Evolutionary conservation across 73 alveolate species (phyloP).

Genomic region (Stentor coeruleus): DNA sequence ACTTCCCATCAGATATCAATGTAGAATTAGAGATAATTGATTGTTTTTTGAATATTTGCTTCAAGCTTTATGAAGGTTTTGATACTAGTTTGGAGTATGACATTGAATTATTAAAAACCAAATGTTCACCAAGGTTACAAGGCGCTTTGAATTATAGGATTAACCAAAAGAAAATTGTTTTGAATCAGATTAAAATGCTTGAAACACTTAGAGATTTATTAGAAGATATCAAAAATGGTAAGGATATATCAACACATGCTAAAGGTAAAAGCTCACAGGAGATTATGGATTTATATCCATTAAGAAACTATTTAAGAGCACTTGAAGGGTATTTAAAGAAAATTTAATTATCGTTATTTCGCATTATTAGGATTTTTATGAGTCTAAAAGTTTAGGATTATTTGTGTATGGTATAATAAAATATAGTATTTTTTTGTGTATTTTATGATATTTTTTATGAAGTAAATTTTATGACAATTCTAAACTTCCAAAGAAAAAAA

Average conservation of each 20-base stretch:
- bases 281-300: neutral
- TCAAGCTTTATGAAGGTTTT: neutral
- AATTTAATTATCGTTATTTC: no score
- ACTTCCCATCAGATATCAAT: neutral
- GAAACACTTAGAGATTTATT: neutral
- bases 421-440: no score
- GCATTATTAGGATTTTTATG: no score
- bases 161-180: neutral
- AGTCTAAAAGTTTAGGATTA: no score
- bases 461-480: no score
- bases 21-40: neutral
- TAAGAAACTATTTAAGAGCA: neutral
- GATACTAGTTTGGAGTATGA: neutral
- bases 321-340: neutral
- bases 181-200: slow-evolving; percentile 4
- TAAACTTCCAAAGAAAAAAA: no score
- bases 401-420: no score
- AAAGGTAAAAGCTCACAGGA: neutral
- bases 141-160: neutral
- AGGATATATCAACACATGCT: neutral
- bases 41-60: neutral
- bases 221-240: neutral
- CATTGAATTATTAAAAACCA: neutral
- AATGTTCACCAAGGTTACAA: neutral
- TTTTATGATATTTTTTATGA: no score